Evolutionary conservation across 2,329 filamentous ascomycete genomes (phyloP).

Genomic region (Fusarium poae): DNA sequence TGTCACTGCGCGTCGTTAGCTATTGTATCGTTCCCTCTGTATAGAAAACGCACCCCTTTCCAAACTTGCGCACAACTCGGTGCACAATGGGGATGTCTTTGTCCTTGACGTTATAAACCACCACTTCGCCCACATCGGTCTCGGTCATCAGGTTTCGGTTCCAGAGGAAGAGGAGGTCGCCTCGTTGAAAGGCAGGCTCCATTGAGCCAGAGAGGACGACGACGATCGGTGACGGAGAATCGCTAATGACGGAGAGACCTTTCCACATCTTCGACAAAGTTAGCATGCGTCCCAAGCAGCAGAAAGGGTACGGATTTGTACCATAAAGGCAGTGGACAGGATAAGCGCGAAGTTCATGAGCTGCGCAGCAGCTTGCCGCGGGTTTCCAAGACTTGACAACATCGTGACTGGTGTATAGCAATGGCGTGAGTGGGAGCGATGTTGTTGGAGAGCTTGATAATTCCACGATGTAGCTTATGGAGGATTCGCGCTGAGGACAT

Average conservation of each 20-base stretch:
- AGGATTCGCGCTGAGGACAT: constrained; percentile 35
- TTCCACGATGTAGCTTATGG: constrained; percentile 40
- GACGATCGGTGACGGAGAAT: constrained; percentile 82
- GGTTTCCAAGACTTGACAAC: constrained; percentile 78
- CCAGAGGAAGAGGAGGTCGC: constrained; percentile 82
- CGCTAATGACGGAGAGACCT: constrained; percentile 81
- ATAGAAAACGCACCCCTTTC: constrained; percentile 61
- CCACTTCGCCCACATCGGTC: constrained; percentile 69
- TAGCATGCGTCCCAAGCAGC: constrained; percentile 4
- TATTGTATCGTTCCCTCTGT: background rate
- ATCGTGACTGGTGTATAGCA: constrained; percentile 58
- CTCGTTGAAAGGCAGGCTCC: constrained; percentile 85
- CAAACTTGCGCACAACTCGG: constrained; percentile 83
- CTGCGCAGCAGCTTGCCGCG: constrained; percentile 84
- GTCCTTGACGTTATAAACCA: constrained; percentile 82
- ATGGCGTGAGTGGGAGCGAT: constrained; percentile 1
- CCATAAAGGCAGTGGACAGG: constrained; percentile 92
- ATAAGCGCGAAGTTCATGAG: constrained; percentile 92
- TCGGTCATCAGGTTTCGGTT: constrained; percentile 74
- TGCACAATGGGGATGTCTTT: constrained; percentile 99
- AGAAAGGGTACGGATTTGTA: constrained; percentile 44
- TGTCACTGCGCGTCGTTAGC: constrained; percentile 55
- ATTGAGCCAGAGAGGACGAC: constrained; percentile 88
- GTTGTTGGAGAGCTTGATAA: constrained; percentile 30
- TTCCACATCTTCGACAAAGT: constrained; percentile 77